These are phyloP conservation scores for Apophysomyces ossiformis DNA, from an alignment of 371 early-diverging fungal species.

Conservation along the genomic window DNA sequence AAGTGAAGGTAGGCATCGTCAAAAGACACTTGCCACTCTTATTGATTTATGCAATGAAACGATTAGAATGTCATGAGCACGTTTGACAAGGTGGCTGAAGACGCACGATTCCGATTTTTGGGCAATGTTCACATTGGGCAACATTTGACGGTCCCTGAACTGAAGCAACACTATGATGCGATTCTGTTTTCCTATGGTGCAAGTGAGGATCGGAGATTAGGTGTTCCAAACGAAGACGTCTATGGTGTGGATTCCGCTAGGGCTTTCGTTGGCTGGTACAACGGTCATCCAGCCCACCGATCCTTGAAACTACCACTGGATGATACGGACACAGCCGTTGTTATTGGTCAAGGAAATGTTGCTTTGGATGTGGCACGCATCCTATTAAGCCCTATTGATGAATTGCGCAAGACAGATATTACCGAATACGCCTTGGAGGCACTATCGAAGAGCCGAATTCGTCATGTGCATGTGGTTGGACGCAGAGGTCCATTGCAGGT, in stretches of 20 bases:
- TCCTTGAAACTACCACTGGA: slow-evolving; percentile 64
- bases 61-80: slow-evolving; percentile 82
- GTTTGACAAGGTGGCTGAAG: slow-evolving; percentile 79
- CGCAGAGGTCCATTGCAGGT: slow-evolving; percentile 94
- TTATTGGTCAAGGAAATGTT: slow-evolving; percentile 97
- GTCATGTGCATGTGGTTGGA: slow-evolving; percentile 87
- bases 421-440: slow-evolving; percentile 76
- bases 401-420: slow-evolving; percentile 87
- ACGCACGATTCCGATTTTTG: slow-evolving; percentile 75
- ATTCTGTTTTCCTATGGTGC: slow-evolving; percentile 92
- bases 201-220: slow-evolving; percentile 70
- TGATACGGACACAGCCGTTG: slow-evolving; percentile 73
- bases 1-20: slow-evolving; percentile 80
- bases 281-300: slow-evolving; percentile 79
- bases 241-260: slow-evolving; percentile 80
- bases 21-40: background rate
- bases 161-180: slow-evolving; percentile 74
- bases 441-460: slow-evolving; percentile 71
- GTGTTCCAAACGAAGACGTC: slow-evolving; percentile 68
- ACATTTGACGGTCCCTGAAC: slow-evolving; percentile 52
- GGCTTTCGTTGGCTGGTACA: slow-evolving; percentile 95
- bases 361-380: slow-evolving; percentile 95
- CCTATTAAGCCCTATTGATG: slow-evolving; percentile 76
- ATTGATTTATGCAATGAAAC: background rate
- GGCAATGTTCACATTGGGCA: slow-evolving; percentile 79